Conservation (phyloP, 371 early-diverging fungal species). For the Capillidium heterosporum region DNA sequence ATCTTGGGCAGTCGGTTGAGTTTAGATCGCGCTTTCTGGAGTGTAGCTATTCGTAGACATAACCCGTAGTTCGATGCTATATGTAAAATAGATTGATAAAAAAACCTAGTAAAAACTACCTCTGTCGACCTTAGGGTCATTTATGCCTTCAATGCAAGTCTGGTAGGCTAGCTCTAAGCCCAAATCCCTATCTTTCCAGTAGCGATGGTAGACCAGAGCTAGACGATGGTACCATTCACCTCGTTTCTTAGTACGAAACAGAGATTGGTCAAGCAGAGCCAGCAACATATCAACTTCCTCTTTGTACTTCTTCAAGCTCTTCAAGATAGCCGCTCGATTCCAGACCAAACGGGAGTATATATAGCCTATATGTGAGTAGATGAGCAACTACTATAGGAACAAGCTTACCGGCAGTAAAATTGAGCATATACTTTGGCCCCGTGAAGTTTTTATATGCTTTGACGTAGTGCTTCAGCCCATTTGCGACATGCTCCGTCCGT, state of each 20-base stretch:
- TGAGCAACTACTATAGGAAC: constrained; percentile 3
- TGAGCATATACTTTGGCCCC: constrained; percentile 17
- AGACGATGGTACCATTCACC: constrained; percentile 57
- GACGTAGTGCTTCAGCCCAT: constrained; percentile 7
- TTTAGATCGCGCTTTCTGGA: background rate
- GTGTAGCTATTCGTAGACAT: background rate
- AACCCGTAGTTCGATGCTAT: background rate
- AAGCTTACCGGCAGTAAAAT: constrained; percentile 28
- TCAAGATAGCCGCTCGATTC: constrained; percentile 30
- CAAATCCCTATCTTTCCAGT: constrained; percentile 20
- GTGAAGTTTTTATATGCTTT: constrained; percentile 6
- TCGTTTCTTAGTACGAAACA: constrained; percentile 32
- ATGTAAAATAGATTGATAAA: background rate
- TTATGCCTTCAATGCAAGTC: constrained; percentile 29
- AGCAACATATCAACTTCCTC: constrained; percentile 32
- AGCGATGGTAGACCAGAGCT: constrained; percentile 32
- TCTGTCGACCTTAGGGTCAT: constrained; percentile 30
- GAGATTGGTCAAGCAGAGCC: constrained; percentile 31
- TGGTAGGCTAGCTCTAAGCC: constrained; percentile 25
- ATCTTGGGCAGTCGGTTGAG: background rate
- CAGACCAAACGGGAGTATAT: constrained; percentile 38
- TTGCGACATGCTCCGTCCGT: constrained; percentile 17
- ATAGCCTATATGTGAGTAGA: constrained; percentile 21
- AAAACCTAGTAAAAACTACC: constrained; percentile 7
- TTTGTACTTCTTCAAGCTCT: constrained; percentile 29